Evolutionary conservation across 257 asterid genomes (phyloP).

Genomic region (Rauvolfia tetraphylla): DNA sequence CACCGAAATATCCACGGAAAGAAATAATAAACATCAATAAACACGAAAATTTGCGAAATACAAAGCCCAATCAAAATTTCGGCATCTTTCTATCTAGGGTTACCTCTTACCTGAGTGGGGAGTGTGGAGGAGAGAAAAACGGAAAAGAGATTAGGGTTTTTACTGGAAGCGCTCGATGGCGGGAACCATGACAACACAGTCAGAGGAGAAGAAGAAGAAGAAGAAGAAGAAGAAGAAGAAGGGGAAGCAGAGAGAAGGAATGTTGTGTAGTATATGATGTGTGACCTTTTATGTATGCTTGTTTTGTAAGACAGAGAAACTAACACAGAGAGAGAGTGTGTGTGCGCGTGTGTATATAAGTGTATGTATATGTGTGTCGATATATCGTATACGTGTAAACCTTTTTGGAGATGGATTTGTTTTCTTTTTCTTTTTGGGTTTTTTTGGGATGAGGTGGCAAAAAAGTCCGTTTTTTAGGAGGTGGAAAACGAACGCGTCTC

Average conservation of each 20-base stretch:
- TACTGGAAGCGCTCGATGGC: slow-evolving; percentile 35
- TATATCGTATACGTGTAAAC: too few species aligned
- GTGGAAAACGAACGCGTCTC: neutral
- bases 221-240: slow-evolving; percentile 7
- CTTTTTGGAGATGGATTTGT: neutral
- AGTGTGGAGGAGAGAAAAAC: neutral
- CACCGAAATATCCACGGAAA: neutral
- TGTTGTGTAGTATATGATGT: neutral
- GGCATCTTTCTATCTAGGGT: neutral
- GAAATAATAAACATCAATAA: neutral
- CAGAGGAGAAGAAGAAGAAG: neutral
- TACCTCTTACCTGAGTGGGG: slow-evolving; percentile 44
- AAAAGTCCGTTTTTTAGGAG: neutral
- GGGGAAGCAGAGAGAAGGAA: neutral
- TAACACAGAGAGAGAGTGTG: neutral
- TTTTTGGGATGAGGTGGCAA: neutral
- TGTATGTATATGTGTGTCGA: too few species aligned
- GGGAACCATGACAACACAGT: slow-evolving; percentile 38
- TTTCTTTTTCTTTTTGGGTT: neutral
- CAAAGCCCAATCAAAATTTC: too few species aligned
- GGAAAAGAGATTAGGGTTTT: slow-evolving; percentile 38
- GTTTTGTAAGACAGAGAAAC: slow-evolving; percentile 2
- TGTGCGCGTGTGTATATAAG: neutral
- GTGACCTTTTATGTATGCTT: neutral
- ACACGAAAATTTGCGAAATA: neutral